Evolutionary conservation across 164 flowering plant genomes (phyloP), one percentile per base, ranked within the genome.

Genomic region (Vitis rotundifolia): DNA sequence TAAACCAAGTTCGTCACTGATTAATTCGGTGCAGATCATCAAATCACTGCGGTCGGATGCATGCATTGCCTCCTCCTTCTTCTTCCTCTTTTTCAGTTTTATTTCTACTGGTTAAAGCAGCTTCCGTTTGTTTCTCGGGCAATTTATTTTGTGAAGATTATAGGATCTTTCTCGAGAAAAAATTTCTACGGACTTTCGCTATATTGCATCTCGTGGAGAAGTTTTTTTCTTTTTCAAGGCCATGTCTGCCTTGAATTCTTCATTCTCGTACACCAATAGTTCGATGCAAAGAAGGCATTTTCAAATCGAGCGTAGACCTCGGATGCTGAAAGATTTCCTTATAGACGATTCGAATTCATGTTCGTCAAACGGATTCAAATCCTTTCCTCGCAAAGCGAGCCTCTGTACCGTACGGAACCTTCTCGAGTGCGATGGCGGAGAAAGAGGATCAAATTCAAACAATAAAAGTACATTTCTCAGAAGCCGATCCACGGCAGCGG

Each of bases 261-360:
- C 69, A 48, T 49, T 11, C 8, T 19, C 64, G 28, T 16, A 16
- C 29, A 49, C 31, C 5, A 44, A 66, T 1, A 8, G 3, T 37
- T 16, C 2, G 52, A 56, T 15, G 3, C 72, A 60, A 9, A 71
- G 51, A 61, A 57, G 61, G 28, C 70, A 54, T 6, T 68, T 58
- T 59, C 13, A 59, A 11, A 47, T 57, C 2, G 72, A 68, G 54
- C 61, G 61, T 2, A 68, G 78, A 49, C 77, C 84, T 6, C 60
- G 28, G 59, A 54, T 65, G 78, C 85, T 82, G 18, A 82, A 77
- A 68, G 85, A 82, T 37, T 79, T 72, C 64, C 82, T 82, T 69
- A 12, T 2, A n/a, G 71, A 66, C 2, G 69, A 69, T 15, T 63
- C 68, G 2, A 26, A 50, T 53, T 73, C 79, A 19, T 75, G 61